Evolutionary conservation across 2,329 filamentous ascomycete species (phyloP).

Genomic region (Nakataea oryzae): DNA sequence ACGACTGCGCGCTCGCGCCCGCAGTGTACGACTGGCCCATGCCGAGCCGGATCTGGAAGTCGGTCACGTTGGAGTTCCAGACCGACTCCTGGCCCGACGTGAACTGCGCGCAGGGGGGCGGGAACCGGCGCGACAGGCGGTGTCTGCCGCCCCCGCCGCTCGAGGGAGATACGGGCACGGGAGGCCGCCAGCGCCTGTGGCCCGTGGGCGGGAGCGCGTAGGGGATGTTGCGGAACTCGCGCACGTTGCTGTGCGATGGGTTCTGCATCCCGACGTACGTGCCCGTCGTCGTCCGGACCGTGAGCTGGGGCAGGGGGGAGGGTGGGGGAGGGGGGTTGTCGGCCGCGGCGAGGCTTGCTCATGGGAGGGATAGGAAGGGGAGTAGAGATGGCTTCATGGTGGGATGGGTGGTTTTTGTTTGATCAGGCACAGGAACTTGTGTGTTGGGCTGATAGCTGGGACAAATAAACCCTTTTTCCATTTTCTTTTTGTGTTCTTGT

Average conservation of each 20-base stretch:
- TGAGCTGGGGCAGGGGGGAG: constrained; percentile 12
- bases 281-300: constrained; percentile 19
- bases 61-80: constrained; percentile 18
- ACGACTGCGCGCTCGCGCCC: constrained; percentile 13
- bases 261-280: constrained; percentile 21
- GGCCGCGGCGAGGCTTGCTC: too few relatives aligned
- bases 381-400: neutral
- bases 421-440: constrained; percentile 4
- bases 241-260: constrained; percentile 18
- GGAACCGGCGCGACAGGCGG: constrained; percentile 11
- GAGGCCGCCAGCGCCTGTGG: constrained; percentile 10
- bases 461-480: too few relatives aligned
- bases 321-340: neutral
- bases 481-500: too few relatives aligned
- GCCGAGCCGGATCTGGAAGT: constrained; percentile 18
- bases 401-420: neutral
- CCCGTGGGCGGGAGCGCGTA: constrained; percentile 20
- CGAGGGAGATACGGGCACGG: neutral
- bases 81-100: constrained; percentile 13
- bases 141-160: constrained; percentile 4
- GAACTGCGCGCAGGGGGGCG: constrained; percentile 15
- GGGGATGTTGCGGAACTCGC: constrained; percentile 25
- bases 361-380: neutral
- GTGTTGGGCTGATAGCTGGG: too few relatives aligned
- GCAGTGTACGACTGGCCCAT: constrained; percentile 16